Conservation (phyloP, 192 early-diverging fungal genomes). For the Jimgerdemannia lactiflua region DNA sequence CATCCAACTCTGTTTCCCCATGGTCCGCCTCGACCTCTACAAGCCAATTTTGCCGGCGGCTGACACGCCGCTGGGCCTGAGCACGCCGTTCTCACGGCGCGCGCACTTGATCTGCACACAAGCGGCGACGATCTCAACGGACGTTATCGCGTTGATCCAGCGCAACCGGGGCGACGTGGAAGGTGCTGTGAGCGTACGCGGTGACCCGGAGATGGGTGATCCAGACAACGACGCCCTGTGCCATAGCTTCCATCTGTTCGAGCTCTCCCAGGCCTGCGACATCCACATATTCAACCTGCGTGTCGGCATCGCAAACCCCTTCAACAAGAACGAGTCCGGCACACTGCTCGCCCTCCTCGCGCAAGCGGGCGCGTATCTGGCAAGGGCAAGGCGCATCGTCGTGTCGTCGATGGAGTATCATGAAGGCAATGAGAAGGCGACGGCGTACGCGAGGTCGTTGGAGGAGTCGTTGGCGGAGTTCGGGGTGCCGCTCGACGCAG, state of each 20-base stretch:
- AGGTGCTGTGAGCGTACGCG: neutral
- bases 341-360: neutral
- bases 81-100: neutral
- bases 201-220: neutral
- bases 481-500: neutral
- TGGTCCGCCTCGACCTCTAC: neutral
- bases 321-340: neutral
- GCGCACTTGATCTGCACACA: neutral
- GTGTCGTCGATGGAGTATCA: neutral
- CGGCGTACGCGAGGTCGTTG: neutral
- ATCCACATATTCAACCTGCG: neutral
- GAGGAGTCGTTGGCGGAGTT: neutral
- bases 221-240: neutral
- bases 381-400: neutral
- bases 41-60: neutral
- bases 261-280: neutral
- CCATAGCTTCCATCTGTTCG: neutral
- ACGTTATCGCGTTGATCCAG: neutral
- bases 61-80: neutral
- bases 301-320: neutral
- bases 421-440: neutral
- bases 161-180: neutral
- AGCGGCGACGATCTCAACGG: neutral
- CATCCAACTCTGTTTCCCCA: neutral
- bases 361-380: neutral